Base-by-base conservation (phyloP, 2,329 filamentous ascomycete genomes). In the Thielaviopsis musarum region DNA sequence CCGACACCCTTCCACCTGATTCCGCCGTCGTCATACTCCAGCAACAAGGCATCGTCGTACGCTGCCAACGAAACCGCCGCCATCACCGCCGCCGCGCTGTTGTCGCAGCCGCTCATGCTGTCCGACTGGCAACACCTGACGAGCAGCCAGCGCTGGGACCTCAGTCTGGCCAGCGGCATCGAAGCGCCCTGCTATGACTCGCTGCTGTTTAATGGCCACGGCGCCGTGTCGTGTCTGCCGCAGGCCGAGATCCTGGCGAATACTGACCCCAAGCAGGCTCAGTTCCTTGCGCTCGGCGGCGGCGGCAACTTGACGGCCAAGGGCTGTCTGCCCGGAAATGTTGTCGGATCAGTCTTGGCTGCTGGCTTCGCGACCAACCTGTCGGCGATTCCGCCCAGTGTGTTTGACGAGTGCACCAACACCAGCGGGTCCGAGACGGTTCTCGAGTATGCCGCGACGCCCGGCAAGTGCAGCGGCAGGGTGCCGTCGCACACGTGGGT, bases 181-280 rank as follows among this genome's bases (percentile, higher is more conserved):
- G 77, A 80, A 59, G 72, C 72, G 22, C 71, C 74, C 0, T 85
- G 82, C 69, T 79, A 79, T 62, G 81, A 84, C 65, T 76, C 80
- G 0, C 70, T 85, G 15, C 68, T 85, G 12, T 72, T 85, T 56
- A 84, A 85, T 61, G 82, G 82, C 24, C 79, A 81, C 63, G 81
- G 81, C 2, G 71, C 72, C 1, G 75, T 80, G 0, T 69, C 75
- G 54, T 84, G 81, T 65, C 70, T 77, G 49, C 66, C 72, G 0
- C 68, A 70, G 5, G 70, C 71, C 4, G 70, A 77, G 48, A 70
- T 81, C 5, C 67, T 71, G 30, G 65, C 70, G 2, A 70, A 73
- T 6, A 61, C 71, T 19, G 69, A 62, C 5, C 62, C 66, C 0
- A 59, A 66, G 2, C 73, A 75, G 41, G 65, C 66, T 56, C 30